Conservation (phyloP, 2,329 filamentous ascomycete species). For the Annulohypoxylon truncatum region DNA sequence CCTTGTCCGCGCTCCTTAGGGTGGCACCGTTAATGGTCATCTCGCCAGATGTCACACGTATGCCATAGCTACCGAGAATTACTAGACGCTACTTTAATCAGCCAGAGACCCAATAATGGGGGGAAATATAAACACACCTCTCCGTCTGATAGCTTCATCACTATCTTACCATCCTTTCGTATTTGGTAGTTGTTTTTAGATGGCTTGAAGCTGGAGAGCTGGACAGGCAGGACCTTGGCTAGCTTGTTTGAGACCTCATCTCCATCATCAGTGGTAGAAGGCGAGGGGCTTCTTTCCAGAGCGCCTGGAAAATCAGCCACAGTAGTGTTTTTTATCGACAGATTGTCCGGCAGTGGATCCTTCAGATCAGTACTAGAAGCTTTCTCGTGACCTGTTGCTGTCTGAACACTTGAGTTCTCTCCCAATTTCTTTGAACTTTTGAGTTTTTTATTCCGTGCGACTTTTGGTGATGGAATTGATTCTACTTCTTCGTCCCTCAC, state of each 20-base stretch:
- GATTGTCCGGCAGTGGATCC: background rate
- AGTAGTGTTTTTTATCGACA: background rate
- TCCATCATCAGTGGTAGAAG: constrained; percentile 17
- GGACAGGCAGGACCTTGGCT: constrained; percentile 25
- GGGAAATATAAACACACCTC: constrained; percentile 44
- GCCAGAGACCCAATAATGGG: constrained; percentile 33
- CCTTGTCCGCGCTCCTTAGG: constrained; percentile 60
- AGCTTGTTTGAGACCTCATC: constrained; percentile 10
- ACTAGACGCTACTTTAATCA: constrained; percentile 64
- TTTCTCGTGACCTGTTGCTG: constrained; percentile 8
- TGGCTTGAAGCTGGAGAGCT: constrained; percentile 47
- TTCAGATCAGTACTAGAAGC: background rate
- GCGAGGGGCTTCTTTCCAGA: constrained; percentile 20
- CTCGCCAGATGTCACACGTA: constrained; percentile 71
- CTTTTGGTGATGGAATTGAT: constrained; percentile 8
- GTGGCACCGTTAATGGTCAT: constrained; percentile 74
- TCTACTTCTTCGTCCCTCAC: constrained; percentile 3
- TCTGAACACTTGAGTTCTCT: constrained; percentile 23
- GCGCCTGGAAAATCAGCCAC: background rate
- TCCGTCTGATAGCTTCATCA: constrained; percentile 45
- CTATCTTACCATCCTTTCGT: constrained; percentile 40
- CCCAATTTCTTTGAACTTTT: constrained; percentile 35
- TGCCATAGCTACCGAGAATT: constrained; percentile 74
- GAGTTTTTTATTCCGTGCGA: background rate
- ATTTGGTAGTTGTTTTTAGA: constrained; percentile 44